These are phyloP conservation scores for Myriosclerotinia duriaeana DNA, from an alignment of 2,329 filamentous ascomycete genomes.

Conservation along the genomic window DNA sequence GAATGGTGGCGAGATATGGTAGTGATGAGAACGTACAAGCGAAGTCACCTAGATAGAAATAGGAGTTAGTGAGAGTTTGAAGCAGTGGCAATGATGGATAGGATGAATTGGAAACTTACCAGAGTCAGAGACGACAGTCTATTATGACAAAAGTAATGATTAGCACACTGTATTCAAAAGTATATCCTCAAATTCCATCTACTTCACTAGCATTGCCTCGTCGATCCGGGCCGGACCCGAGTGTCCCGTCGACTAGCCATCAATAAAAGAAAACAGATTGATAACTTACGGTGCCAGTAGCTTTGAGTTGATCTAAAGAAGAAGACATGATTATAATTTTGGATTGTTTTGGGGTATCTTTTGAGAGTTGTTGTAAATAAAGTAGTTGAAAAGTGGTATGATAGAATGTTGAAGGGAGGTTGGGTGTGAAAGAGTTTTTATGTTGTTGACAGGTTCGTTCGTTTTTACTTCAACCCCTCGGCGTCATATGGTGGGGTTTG, in stretches of 20 bases:
- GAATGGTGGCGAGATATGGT: slow-evolving; percentile 9
- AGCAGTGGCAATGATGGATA: slow-evolving; percentile 17
- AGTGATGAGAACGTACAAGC: slow-evolving; percentile 58
- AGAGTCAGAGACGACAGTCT: slow-evolving; percentile 97
- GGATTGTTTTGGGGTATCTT: slow-evolving; percentile 28
- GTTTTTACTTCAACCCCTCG: slow-evolving; percentile 14
- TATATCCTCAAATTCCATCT: slow-evolving; percentile 14
- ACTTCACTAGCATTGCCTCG: not conserved
- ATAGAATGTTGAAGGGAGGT: not conserved
- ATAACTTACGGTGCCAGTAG: slow-evolving; percentile 84
- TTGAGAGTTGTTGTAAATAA: slow-evolving; percentile 18
- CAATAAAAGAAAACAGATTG: slow-evolving; percentile 30
- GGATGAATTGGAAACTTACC: slow-evolving; percentile 55
- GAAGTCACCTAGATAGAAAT: slow-evolving; percentile 63
- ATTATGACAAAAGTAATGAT: slow-evolving; percentile 25
- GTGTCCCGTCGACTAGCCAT: slow-evolving; percentile 11
- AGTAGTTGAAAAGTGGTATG: slow-evolving; percentile 10
- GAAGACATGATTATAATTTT: slow-evolving; percentile 63
- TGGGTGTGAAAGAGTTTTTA: slow-evolving; percentile 23
- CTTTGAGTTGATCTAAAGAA: slow-evolving; percentile 96
- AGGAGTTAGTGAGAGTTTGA: slow-evolving; percentile 30
- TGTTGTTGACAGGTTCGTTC: slow-evolving; percentile 10
- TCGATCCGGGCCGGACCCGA: not conserved
- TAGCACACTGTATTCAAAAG: slow-evolving; percentile 19
- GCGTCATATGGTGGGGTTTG: slow-evolving; percentile 19